These are phyloP conservation scores for Stagonosporopsis chrysanthemi DNA, from an alignment of 2,329 filamentous ascomycete genomes.

Conservation along the genomic window DNA sequence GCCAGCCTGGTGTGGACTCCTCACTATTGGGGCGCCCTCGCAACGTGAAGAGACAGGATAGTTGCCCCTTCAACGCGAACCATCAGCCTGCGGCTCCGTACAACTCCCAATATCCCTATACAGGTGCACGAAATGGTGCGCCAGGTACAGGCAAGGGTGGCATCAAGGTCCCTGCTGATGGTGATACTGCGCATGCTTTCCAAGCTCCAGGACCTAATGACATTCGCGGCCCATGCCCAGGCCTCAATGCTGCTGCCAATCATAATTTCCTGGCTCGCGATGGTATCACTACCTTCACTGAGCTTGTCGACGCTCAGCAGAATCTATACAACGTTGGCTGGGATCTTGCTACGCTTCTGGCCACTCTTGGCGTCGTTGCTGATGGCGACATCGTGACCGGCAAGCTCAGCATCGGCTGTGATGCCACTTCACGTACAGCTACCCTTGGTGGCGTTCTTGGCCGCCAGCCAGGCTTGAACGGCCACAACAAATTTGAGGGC, in stretches of 20 bases:
- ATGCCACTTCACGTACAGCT: constrained; percentile 54
- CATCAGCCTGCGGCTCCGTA: constrained; percentile 33
- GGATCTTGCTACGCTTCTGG: constrained; percentile 52
- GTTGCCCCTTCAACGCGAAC: constrained; percentile 35
- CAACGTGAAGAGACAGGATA: constrained; percentile 24
- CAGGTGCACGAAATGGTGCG: constrained; percentile 52
- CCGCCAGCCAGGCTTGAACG: constrained; percentile 52
- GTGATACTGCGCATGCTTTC: constrained; percentile 46
- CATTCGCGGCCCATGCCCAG: constrained; percentile 50
- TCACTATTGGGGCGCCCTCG: constrained; percentile 21
- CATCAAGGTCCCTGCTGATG: constrained; percentile 54
- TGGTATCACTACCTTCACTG: constrained; percentile 53
- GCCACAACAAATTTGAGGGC: constrained; percentile 55
- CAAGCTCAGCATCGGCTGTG: constrained; percentile 56
- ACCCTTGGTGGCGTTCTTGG: constrained; percentile 35
- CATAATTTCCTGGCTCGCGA: constrained; percentile 52
- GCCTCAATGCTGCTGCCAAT: constrained; percentile 54
- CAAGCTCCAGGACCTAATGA: constrained; percentile 30
- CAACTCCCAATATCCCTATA: constrained; percentile 48
- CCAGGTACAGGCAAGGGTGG: constrained; percentile 54
- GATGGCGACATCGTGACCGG: constrained; percentile 54
- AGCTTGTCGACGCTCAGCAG: constrained; percentile 57
- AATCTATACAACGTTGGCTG: constrained; percentile 57
- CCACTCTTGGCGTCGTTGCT: constrained; percentile 50
- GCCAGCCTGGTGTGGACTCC: constrained; percentile 29